These are phyloP conservation scores for Globisporangium radiosum DNA, from an alignment of 352 stramenopile species.

Conservation along the genomic window DNA sequence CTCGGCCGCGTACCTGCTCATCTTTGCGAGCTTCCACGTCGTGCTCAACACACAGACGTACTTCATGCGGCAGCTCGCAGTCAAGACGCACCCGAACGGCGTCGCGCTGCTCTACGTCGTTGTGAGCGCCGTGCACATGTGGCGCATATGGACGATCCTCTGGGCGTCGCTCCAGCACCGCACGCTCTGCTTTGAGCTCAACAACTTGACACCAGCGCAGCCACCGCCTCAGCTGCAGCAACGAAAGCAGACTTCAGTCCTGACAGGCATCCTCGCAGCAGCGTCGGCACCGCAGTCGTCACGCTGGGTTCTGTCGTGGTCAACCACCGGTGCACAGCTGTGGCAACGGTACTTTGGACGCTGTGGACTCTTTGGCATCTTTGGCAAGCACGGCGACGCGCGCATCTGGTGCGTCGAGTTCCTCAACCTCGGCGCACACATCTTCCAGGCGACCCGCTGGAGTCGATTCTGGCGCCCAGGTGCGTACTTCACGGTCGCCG, in stretches of 20 bases:
- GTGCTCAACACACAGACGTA: conserved; percentile 1
- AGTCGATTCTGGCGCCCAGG: neutral
- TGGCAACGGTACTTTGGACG: conserved; percentile 4
- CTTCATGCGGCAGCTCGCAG: conserved; percentile 9
- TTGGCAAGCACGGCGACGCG: conserved; percentile 6
- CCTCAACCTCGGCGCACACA: conserved; percentile 7
- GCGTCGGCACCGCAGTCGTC: neutral
- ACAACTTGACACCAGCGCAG: neutral
- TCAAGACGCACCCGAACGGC: neutral
- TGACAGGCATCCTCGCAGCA: neutral
- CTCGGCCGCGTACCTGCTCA: conserved; percentile 1
- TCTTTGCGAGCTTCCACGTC: conserved; percentile 1
- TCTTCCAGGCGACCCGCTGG: conserved; percentile 7
- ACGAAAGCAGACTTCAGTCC: neutral
- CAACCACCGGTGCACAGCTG: neutral
- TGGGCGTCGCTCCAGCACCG: neutral
- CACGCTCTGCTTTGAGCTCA: conserved; percentile 1
- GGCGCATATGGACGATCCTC: neutral
- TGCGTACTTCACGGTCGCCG: neutral
- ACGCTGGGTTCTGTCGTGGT: neutral
- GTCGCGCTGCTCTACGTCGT: conserved; percentile 2
- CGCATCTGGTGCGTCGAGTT: conserved; percentile 7
- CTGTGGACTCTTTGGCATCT: conserved; percentile 4
- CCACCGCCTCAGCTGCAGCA: neutral
- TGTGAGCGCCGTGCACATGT: neutral